Base-by-base conservation (phyloP, 1,139 yeast species). In the Scheffersomyces segobiensis region DNA sequence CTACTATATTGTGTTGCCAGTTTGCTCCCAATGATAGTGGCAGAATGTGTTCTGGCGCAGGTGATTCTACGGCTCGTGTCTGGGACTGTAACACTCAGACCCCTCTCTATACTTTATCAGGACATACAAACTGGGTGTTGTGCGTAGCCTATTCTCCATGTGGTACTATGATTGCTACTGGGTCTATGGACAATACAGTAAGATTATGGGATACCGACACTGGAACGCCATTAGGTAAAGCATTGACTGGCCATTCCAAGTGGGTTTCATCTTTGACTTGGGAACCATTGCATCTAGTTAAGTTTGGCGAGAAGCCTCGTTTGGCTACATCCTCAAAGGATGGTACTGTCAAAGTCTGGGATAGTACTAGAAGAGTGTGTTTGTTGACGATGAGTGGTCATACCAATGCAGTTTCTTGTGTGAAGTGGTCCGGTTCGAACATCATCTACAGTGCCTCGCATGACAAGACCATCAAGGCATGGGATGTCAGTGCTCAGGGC, bases 21-120 rank as follows among this genome's bases (percentile, higher is more conserved):
- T 95, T 96, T 81, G 96, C 99, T 1, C 99, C 99, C 46, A 84
- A 90, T 68, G 88, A 95, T 50, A 87, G 96, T 17, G 83, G 95
- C 5, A 80, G 93, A 64, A 87, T 95, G 89, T 96, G 92, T 53
- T 89, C 98, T 0, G 99, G 99, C 53, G 93, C 98, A 8, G 99
- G 99, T 52, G 99, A 95, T 72, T 86, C 90, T 52, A 93, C 98
- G n/a, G 98, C 98, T 3, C 82, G 98, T 69, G 86, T 95, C 56
- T 95, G 99, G 99, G 98, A 93, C 74, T 91, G 97, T 73, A 90
- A 92, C 68, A 93, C 98, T 0, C 96, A 91, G 67, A 95, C 99
- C 0, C 97, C 98, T 5, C 78, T 87, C 69, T 83, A 86, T 60
- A 91, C 97, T 0, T 78, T 96, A 57, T 70, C 80, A 18, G 99